Evolutionary conservation across 148 eudicot genomes (phyloP), one percentile per base, ranked within the genome.

Genomic region (Rhododendron molle): DNA sequence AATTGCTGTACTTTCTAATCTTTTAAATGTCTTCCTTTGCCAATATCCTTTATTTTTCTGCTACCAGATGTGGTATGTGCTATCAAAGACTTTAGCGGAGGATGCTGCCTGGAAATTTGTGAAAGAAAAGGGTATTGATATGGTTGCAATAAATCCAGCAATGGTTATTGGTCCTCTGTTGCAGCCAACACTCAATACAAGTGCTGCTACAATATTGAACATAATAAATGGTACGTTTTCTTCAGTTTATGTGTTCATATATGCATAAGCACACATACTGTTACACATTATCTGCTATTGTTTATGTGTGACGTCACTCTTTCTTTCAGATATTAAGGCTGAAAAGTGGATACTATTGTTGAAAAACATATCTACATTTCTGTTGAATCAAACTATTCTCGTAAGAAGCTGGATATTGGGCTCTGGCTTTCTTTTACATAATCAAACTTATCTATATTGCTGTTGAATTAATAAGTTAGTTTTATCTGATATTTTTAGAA

Each of bases 131-230:
- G 81, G 69, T 54, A 81, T 81, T 40, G 88, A 88, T 60, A 34
- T 88, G 86, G 81, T 88, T 58, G 13, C 85, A n/a, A 77, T 88
- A 4, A 88, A 85, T 40, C 90, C 90, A 20, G 82, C 85, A 32
- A 83, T 83, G 86, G 90, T 88, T 8, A 72, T 88, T 14, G 92
- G 92, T 76, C 89, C 92, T 38, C 40, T 88, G 84, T 86, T 90
- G 85, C 89, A 80, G 73, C 88, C 92, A 44, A 88, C 83, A 7
- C 88, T 88, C 9, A 90, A 90, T 78, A 85, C 83, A 16, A 52
- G 85, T 21, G 86, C 85, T 9, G 86, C 88, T 69, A 36, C 85
- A 18, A 71, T 90, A 43, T 84, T 77, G 49, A 67, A 83, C 65
- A 1, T 88, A 82, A 77, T 90, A 78, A 86, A 85, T 56, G 89